Base-by-base conservation (phyloP, 2,329 filamentous ascomycete species). In the Trichoderma semiorbis region DNA sequence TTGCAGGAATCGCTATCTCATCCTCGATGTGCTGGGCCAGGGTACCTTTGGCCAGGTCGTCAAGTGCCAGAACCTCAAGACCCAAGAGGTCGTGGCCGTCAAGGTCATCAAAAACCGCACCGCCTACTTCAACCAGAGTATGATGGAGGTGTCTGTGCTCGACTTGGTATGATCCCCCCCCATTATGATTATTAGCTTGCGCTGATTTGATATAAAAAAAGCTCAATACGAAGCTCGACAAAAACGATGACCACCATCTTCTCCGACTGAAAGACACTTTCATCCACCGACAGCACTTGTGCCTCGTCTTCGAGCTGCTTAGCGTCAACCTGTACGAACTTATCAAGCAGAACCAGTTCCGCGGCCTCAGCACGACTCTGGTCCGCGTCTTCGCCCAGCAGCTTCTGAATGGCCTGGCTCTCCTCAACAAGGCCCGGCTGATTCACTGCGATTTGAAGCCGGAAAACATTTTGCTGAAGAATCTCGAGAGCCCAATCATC, bases 71-170 rank as follows among this genome's bases (percentile, higher is more conserved):
- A 99, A 99, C 78, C 83, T 99, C 77, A 98, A 97, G 84, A 98
- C 96, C 0, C 95, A 98, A 81, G 96, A 99, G 83, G 96, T 99
- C 50, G 96, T 99, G 58, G 96, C 96, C 4, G 96, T 99, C 76
- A 99, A 99, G 84, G 96, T 99, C 69, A 96, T 99, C 84, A 99
- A 99, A 84, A 99, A 99, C 82, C 91, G 95, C 78, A 99, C 96
- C 2, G 96, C 96, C 47, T 99, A 99, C 82, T 99, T 99, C 85
- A 99, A 99, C 80, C 96, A 99, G 82, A 98, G 96, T 82, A 99
- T 99, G 96, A 99, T 99, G 96, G 96, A 99, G 80, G 96, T 99
- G 36, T 99, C 96, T 2, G 96, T 99, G 28, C 86, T 99, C 72
- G 96, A 99, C 82, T 80, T 99, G 86, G 94, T 97, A 86, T 72